A percentile compares a stretch with the other conserved stretches of the same genome.
Conservation (phyloP, 2,329 filamentous ascomycete species). For the Zymoseptoria pseudotritici region DNA sequence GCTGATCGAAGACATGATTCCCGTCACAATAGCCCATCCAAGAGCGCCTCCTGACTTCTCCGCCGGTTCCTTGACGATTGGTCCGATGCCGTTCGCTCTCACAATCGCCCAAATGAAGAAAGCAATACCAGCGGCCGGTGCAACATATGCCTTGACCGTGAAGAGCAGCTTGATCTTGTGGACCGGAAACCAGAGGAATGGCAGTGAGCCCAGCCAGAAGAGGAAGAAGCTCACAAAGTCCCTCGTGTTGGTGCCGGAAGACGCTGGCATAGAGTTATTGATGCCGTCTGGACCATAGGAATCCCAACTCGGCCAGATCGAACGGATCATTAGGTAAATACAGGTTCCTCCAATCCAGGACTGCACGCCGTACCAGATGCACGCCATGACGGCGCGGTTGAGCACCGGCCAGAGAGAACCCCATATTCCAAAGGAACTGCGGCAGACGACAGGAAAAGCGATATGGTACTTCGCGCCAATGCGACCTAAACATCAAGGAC, state of each 20-base stretch:
- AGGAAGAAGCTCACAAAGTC: slow-evolving; percentile 78
- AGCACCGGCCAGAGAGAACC: slow-evolving; percentile 83
- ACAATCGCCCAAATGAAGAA: slow-evolving; percentile 85
- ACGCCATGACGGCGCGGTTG: slow-evolving; percentile 80
- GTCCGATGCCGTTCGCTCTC: slow-evolving; percentile 73
- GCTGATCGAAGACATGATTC: slow-evolving; percentile 81
- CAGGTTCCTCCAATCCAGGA: slow-evolving; percentile 74
- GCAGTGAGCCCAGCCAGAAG: slow-evolving; percentile 74
- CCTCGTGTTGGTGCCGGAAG: slow-evolving; percentile 64
- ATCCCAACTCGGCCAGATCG: slow-evolving; percentile 62
- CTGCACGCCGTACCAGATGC: slow-evolving; percentile 83
- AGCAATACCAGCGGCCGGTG: slow-evolving; percentile 72
- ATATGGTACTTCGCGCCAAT: slow-evolving; percentile 86
- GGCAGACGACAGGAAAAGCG: slow-evolving; percentile 72
- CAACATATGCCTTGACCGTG: slow-evolving; percentile 80
- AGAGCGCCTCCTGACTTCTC: slow-evolving; percentile 59
- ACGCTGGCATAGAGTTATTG: slow-evolving; percentile 57
- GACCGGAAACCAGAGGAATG: slow-evolving; percentile 82
- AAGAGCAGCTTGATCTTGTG: slow-evolving; percentile 88
- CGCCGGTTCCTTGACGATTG: slow-evolving; percentile 65
- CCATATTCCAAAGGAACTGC: slow-evolving; percentile 82
- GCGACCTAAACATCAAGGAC: slow-evolving; percentile 33
- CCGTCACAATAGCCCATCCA: slow-evolving; percentile 74
- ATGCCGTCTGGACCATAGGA: slow-evolving; percentile 38
- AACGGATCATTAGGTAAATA: slow-evolving; percentile 78